phyloP scores from a whole-genome alignment of 768 basidiomycete genomes.

The Tricholoma saponaceum region DNA sequence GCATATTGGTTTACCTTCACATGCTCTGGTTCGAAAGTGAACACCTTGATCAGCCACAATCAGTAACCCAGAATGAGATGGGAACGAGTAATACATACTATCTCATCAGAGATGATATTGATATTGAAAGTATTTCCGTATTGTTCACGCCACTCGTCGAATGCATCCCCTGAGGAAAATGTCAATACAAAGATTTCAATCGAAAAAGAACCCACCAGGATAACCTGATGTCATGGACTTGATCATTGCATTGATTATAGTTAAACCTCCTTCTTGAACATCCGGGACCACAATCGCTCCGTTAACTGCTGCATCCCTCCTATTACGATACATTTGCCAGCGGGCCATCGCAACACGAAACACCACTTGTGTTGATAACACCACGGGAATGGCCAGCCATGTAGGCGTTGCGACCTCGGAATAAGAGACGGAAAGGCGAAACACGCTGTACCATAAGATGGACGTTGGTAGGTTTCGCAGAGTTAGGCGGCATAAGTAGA shows the following conservation, averaged over 20 bases:
- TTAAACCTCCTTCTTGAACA: conserved; percentile 21
- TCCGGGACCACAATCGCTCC: conserved; percentile 30
- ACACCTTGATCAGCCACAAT: conserved; percentile 21
- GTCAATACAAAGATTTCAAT: not conserved
- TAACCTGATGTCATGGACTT: conserved; percentile 25
- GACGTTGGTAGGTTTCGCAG: too few species aligned
- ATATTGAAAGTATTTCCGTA: conserved; percentile 22
- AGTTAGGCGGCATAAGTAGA: too few species aligned
- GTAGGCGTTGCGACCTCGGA: too few species aligned
- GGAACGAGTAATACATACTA: conserved; percentile 17
- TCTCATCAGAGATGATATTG: conserved; percentile 25
- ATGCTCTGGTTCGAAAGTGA: conserved; percentile 40
- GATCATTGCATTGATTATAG: conserved; percentile 15
- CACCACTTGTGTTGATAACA: not conserved
- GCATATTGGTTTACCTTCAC: not conserved
- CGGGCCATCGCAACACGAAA: not conserved
- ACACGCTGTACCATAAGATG: too few species aligned
- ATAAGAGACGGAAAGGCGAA: too few species aligned
- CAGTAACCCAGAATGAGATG: not conserved
- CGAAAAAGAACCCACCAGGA: conserved; percentile 22
- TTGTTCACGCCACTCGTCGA: conserved; percentile 18
- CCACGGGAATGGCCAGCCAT: not conserved
- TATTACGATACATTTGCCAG: not conserved
- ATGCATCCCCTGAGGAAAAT: conserved; percentile 21
- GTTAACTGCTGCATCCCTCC: conserved; percentile 19